These are phyloP conservation scores for Ulvella scutata DNA, from an alignment of 139 green algal genomes.

Conservation along the genomic window DNA sequence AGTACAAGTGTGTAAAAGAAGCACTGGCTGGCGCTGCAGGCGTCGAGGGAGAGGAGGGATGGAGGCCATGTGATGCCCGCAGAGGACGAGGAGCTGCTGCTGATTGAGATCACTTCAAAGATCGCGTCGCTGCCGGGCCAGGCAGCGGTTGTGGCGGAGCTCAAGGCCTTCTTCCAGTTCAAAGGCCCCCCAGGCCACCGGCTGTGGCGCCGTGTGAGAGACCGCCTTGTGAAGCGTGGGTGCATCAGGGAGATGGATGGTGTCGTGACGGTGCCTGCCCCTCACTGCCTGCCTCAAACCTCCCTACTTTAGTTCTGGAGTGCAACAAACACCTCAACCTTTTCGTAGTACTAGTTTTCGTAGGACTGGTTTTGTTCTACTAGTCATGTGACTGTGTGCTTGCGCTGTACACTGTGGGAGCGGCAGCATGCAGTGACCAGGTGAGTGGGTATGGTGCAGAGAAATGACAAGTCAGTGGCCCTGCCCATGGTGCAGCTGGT, in stretches of 20 bases:
- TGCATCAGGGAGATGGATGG: not conserved
- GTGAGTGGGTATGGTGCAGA: too few species aligned
- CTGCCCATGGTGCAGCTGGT: too few species aligned
- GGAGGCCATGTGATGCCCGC: not conserved
- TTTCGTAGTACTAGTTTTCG: too few species aligned
- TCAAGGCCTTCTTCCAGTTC: not conserved
- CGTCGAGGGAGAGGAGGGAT: not conserved
- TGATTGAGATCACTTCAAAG: not conserved
- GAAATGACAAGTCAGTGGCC: too few species aligned
- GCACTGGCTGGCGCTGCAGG: not conserved
- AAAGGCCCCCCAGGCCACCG: not conserved
- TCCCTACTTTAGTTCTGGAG: too few species aligned
- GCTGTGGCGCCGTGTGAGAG: not conserved
- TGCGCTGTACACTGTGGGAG: too few species aligned
- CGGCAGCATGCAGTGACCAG: too few species aligned
- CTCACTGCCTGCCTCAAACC: not conserved
- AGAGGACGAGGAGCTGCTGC: not conserved
- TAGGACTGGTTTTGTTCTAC: too few species aligned
- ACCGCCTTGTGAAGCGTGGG: not conserved
- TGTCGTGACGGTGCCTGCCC: not conserved
- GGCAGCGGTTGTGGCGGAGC: not conserved
- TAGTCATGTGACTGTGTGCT: too few species aligned
- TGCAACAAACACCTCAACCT: too few species aligned
- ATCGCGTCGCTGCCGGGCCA: not conserved
- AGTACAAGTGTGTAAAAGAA: not conserved